Evolutionary conservation across 2,329 filamentous ascomycete genomes (phyloP), one percentile per base, ranked within the genome.

Genomic region (Pyricularia sp.): DNA sequence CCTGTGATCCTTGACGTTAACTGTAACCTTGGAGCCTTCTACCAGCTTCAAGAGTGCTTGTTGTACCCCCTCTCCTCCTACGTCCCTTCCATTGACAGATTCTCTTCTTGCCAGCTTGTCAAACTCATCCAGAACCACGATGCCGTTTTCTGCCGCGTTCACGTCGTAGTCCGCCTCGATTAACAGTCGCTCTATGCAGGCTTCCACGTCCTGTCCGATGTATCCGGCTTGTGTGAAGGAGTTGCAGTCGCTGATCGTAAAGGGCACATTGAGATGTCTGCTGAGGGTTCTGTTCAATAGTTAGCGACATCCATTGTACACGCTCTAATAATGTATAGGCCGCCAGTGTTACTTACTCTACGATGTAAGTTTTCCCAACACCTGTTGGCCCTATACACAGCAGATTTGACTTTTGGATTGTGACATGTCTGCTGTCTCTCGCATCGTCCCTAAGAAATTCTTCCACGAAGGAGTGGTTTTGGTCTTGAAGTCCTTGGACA

Each of bases 141-240:
- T 97, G 5, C 94, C 94, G 64, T 90, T 85, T 73, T 99, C 93
- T 8, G 92, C 88, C 65, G 88, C 86, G 66, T 87, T 86, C 31
- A 94, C 85, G 70, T 96, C 90, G 75, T 96, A 96, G 73, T 96
- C 93, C 9, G 93, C 87, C 66, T 96, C 92, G 65, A 96, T 90
- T 10, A 99, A 81, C 30, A 99, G 81, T 60, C 94, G 84, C 72
- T 97, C 91, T 55, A 99, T 91, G 70, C 93, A 97, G 0, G 91
- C 88, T 73, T 99, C 94, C n/a, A 93, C 93, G 73, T 99, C 94
- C 73, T 97, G 93, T 33, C 94, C 94, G 69, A 99, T 97, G 71
- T 99, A 99, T 30, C 94, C 93, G 4, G 93, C 93, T 77, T 97
- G 93, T 0, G 93, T 97, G 68, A 97, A 92, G 6, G 93, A 90